Conservation (phyloP, 2,329 filamentous ascomycete species). For the Domatiomyces catenatus region DNA sequence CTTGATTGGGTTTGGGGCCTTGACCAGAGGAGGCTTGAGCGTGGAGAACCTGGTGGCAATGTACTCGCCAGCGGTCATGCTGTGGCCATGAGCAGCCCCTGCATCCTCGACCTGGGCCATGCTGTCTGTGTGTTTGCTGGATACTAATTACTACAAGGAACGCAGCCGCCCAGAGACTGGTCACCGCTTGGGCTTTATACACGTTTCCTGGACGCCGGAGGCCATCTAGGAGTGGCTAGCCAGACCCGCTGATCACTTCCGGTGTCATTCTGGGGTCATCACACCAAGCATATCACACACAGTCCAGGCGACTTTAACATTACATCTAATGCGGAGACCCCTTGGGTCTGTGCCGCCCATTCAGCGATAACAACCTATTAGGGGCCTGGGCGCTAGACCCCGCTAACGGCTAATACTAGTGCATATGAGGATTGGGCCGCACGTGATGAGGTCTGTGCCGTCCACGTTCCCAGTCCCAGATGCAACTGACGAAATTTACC, state of each 20-base stretch:
- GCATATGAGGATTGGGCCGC: neutral
- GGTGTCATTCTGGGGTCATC: neutral
- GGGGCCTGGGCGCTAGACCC: neutral
- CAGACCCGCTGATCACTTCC: neutral
- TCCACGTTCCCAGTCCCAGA: no score
- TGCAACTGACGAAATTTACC: no score
- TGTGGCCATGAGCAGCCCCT: neutral
- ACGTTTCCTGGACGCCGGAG: neutral
- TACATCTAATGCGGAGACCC: neutral
- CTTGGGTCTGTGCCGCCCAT: neutral
- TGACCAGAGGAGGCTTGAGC: conserved; percentile 31
- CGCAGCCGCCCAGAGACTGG: neutral
- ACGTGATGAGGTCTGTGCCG: no score
- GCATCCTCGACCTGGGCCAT: neutral
- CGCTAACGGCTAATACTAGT: neutral
- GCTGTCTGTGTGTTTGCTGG: neutral
- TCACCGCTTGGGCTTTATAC: neutral
- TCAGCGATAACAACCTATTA: neutral
- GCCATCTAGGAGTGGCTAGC: neutral
- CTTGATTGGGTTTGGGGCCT: conserved; percentile 15
- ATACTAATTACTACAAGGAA: neutral
- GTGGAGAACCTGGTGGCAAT: conserved; percentile 38
- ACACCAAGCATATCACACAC: neutral
- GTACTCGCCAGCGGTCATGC: conserved; percentile 32
- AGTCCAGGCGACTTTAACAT: neutral